A percentile compares a stretch with the other conserved stretches of the same genome.
phyloP scores from a whole-genome alignment of 2,329 filamentous ascomycete species.

The Aspergillus sergii region DNA sequence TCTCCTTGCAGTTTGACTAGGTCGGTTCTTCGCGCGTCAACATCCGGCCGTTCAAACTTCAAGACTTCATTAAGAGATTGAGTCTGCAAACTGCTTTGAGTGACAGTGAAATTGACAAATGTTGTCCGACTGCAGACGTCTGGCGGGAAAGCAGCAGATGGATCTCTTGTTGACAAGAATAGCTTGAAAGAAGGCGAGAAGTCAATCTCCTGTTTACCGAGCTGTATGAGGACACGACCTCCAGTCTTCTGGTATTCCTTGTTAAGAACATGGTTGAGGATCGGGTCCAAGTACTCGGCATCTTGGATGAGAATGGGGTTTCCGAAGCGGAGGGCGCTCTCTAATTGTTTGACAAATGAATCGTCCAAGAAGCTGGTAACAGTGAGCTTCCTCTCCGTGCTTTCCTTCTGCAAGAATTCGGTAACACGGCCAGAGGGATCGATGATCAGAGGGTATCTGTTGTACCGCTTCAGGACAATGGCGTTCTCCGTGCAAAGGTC shows the following conservation, averaged over 20 bases:
- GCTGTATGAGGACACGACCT: slow-evolving; percentile 94
- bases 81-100: slow-evolving; percentile 96
- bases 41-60: slow-evolving; percentile 95
- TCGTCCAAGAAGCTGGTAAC: slow-evolving; percentile 98
- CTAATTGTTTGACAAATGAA: slow-evolving; percentile 95
- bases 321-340: slow-evolving; percentile 94
- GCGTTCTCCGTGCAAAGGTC: slow-evolving; percentile 98
- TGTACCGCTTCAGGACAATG: slow-evolving; percentile 96
- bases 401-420: slow-evolving; percentile 93
- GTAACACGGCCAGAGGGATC: slow-evolving; percentile 94
- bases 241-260: slow-evolving; percentile 99
- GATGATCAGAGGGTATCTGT: slow-evolving; percentile 96
- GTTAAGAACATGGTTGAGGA: slow-evolving; percentile 97
- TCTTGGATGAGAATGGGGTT: slow-evolving; percentile 99
- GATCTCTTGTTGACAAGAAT: slow-evolving; percentile 92
- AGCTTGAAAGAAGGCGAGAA: slow-evolving; percentile 96
- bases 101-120: slow-evolving; percentile 99
- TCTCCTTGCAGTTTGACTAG: slow-evolving; percentile 98
- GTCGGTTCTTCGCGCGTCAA: slow-evolving; percentile 93
- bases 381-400: slow-evolving; percentile 87
- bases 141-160: slow-evolving; percentile 90
- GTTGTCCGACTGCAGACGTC: slow-evolving; percentile 98
- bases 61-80: slow-evolving; percentile 97
- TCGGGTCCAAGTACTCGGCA: slow-evolving; percentile 93
- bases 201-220: slow-evolving; percentile 98